Evolutionary conservation across 2,329 filamentous ascomycete genomes (phyloP).

Genomic region (Alternaria metachromatica): DNA sequence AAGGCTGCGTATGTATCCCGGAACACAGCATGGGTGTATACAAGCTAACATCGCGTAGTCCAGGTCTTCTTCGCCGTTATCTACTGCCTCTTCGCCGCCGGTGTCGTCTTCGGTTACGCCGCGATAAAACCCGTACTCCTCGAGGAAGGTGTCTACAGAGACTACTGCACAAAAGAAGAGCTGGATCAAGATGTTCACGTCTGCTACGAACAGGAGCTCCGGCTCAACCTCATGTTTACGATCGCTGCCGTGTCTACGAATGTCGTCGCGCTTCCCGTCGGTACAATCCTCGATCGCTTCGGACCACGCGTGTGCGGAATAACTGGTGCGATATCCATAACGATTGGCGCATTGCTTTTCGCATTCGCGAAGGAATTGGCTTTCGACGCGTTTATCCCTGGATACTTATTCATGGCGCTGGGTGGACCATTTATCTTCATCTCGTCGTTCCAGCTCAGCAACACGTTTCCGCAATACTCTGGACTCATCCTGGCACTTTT

Average conservation of each 20-base stretch:
- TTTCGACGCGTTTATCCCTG: slow-evolving; percentile 70
- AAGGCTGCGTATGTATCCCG: slow-evolving; percentile 56
- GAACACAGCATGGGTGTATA: background rate
- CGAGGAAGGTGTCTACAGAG: slow-evolving; percentile 45
- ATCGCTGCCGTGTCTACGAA: slow-evolving; percentile 88
- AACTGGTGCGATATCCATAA: slow-evolving; percentile 72
- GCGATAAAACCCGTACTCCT: slow-evolving; percentile 51
- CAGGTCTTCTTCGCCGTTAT: slow-evolving; percentile 73
- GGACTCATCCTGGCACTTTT: slow-evolving; percentile 58
- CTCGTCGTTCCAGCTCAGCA: slow-evolving; percentile 59
- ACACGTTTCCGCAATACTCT: slow-evolving; percentile 58
- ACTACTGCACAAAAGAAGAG: slow-evolving; percentile 46
- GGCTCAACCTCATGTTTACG: slow-evolving; percentile 90
- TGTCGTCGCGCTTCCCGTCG: slow-evolving; percentile 82
- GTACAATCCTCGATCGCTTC: slow-evolving; percentile 81
- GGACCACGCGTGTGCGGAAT: slow-evolving; percentile 80
- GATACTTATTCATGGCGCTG: slow-evolving; percentile 58
- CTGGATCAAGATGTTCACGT: slow-evolving; percentile 41
- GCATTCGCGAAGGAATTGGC: slow-evolving; percentile 69
- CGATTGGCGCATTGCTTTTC: slow-evolving; percentile 74
- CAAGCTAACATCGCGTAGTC: slow-evolving; percentile 53
- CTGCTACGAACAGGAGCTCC: slow-evolving; percentile 50
- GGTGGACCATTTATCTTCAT: slow-evolving; percentile 61
- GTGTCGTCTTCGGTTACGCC: slow-evolving; percentile 51
- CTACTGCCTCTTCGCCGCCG: slow-evolving; percentile 79